A percentile compares a stretch with the other conserved stretches of the same genome.
phyloP scores from a whole-genome alignment of 768 basidiomycete species.

The Nidularia sp. region DNA sequence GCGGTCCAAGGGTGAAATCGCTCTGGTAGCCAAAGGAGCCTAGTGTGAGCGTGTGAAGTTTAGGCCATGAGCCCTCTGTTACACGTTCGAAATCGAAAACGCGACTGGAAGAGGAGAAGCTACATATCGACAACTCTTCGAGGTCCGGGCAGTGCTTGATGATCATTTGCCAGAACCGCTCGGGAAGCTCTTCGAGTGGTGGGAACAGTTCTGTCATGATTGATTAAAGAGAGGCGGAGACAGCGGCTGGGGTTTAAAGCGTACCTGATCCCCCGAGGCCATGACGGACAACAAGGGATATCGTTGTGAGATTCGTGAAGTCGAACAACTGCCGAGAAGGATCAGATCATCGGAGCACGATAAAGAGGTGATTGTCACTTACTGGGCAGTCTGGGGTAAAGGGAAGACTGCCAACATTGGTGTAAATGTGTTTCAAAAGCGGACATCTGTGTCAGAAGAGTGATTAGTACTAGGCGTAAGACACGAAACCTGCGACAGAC shows the following conservation, averaged over 20 bases:
- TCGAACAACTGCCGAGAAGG: conserved; percentile 27
- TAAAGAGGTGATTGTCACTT: conserved; percentile 9
- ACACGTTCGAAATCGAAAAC: conserved; percentile 38
- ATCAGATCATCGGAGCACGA: neutral
- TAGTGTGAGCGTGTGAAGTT: conserved; percentile 38
- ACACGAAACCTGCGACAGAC: neutral
- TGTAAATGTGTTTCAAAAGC: conserved; percentile 35
- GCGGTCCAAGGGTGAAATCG: conserved; percentile 36
- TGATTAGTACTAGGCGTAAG: neutral
- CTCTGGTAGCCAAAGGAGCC: conserved; percentile 46
- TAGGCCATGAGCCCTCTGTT: conserved; percentile 33
- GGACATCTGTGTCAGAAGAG: conserved; percentile 28
- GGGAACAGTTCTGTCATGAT: conserved; percentile 30
- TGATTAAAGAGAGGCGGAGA: neutral
- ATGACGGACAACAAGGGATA: conserved; percentile 44
- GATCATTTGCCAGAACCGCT: conserved; percentile 45
- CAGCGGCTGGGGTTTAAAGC: conserved; percentile 1
- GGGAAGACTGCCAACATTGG: conserved; percentile 34
- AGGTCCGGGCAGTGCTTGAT: conserved; percentile 39
- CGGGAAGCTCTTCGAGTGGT: conserved; percentile 31
- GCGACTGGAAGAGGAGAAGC: conserved; percentile 44
- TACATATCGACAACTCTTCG: conserved; percentile 45
- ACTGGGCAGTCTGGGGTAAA: conserved; percentile 24
- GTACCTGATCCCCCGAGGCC: conserved; percentile 34
- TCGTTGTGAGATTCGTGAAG: conserved; percentile 37